Percentiles rank a stretch among this genome's conserved stretches.
phyloP scores from a whole-genome alignment of 1,284 basidiomycete species.

The Wolfiporia cocos region DNA sequence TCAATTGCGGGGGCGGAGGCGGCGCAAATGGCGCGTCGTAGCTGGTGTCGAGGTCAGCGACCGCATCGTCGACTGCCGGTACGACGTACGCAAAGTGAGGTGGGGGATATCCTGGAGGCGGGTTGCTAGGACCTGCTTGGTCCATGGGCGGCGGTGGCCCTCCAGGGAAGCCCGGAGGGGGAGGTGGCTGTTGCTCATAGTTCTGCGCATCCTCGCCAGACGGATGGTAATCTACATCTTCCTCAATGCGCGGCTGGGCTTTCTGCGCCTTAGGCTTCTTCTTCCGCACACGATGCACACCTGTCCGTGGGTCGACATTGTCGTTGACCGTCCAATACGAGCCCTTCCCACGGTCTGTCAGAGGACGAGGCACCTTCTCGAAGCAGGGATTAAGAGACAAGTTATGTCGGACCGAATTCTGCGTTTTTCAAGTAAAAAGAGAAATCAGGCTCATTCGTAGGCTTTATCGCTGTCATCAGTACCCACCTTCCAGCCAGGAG shows the following conservation, averaged over 20 bases:
- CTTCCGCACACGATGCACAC: slow-evolving; percentile 78
- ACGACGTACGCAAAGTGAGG: slow-evolving; percentile 29
- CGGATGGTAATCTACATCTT: slow-evolving; percentile 54
- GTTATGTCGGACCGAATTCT: slow-evolving; percentile 95
- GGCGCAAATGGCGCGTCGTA: slow-evolving; percentile 58
- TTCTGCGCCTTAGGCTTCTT: slow-evolving; percentile 60
- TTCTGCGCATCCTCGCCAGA: slow-evolving; percentile 29
- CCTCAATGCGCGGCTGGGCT: slow-evolving; percentile 32
- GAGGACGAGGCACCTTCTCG: slow-evolving; percentile 83
- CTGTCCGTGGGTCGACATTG: slow-evolving; percentile 78
- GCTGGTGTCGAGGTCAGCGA: slow-evolving; percentile 24
- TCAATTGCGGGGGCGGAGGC: slow-evolving; percentile 32
- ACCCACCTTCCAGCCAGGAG: slow-evolving; percentile 81
- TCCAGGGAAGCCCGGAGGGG: slow-evolving; percentile 47
- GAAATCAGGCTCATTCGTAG: too few relatives aligned
- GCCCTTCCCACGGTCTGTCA: slow-evolving; percentile 83
- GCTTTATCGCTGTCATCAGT: too few relatives aligned
- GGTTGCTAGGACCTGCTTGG: slow-evolving; percentile 48
- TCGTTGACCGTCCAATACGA: slow-evolving; percentile 88
- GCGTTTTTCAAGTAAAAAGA: too few relatives aligned
- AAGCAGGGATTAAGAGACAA: slow-evolving; percentile 92
- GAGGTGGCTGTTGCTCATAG: too few relatives aligned
- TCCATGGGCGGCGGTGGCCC: slow-evolving; percentile 51
- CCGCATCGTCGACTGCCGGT: neutral
- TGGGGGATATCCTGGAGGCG: slow-evolving; percentile 46